phyloP scores from a whole-genome alignment of 306 rosid genomes.

The Adenanthera pavonina region DNA sequence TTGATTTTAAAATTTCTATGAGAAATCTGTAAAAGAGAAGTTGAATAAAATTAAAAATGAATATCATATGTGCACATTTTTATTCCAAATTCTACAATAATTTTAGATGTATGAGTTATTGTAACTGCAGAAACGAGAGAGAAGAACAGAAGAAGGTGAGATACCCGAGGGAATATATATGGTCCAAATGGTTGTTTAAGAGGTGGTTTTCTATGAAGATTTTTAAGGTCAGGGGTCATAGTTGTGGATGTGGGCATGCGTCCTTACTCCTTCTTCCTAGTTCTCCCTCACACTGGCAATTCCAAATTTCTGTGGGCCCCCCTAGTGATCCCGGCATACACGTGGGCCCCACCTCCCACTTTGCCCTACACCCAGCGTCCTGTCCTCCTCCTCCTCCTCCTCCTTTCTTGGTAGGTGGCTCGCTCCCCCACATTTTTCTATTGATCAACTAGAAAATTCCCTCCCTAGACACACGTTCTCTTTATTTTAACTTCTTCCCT shows the following conservation, averaged over 20 bases:
- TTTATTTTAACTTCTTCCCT: not conserved
- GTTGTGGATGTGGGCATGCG: conserved; percentile 76
- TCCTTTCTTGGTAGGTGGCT: conserved; percentile 59
- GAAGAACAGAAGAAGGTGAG: conserved; percentile 2
- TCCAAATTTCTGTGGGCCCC: conserved; percentile 51
- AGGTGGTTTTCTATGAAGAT: conserved; percentile 66
- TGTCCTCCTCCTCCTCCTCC: conserved; percentile 37
- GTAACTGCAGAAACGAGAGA: conserved; percentile 5
- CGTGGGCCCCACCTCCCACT: conserved; percentile 51
- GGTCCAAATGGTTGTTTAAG: conserved; percentile 60
- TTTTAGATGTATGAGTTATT: no score
- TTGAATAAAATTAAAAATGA: no score
- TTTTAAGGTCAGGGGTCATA: conserved; percentile 80
- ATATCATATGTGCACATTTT: no score
- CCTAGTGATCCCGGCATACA: conserved; percentile 48
- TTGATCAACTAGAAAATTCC: not conserved
- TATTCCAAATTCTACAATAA: no score
- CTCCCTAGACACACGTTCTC: not conserved
- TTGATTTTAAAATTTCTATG: not conserved
- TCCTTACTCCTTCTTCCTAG: conserved; percentile 56
- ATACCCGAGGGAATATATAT: not conserved
- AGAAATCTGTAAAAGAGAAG: not conserved
- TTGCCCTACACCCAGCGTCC: not conserved
- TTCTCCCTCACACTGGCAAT: conserved; percentile 24
- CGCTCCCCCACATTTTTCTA: conserved; percentile 23